A percentile compares a stretch with the other conserved stretches of the same genome.
Evolutionary conservation across 345 rosid genomes (phyloP).

Genomic region (Boechera retrofracta): DNA sequence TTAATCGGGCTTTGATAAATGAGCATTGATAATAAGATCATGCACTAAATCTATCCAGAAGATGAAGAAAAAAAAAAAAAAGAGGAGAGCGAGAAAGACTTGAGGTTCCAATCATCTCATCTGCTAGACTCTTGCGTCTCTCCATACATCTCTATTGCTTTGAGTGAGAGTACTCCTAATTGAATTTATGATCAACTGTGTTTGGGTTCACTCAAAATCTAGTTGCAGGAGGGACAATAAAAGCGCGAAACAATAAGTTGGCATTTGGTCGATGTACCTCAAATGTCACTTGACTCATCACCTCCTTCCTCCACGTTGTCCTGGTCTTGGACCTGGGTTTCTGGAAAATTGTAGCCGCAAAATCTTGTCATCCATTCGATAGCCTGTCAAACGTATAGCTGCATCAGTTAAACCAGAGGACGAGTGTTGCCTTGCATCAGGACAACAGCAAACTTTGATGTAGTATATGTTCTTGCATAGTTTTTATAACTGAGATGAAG

Average conservation of each 20-base stretch:
- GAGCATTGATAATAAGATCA: slow-evolving; percentile 22
- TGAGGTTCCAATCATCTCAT: slow-evolving; percentile 21
- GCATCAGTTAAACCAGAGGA: slow-evolving; percentile 5
- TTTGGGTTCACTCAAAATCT: background rate
- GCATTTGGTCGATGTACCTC: slow-evolving; percentile 27
- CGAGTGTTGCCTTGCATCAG: slow-evolving; percentile 2
- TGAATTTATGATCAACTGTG: slow-evolving; percentile 21
- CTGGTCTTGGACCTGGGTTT: slow-evolving; percentile 69
- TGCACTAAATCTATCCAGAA: slow-evolving; percentile 17
- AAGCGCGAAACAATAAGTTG: slow-evolving; percentile 16
- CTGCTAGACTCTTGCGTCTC: slow-evolving; percentile 14
- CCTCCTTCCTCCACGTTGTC: slow-evolving; percentile 31
- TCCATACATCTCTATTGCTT: slow-evolving; percentile 29
- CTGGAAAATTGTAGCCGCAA: slow-evolving; percentile 79
- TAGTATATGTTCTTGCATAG: background rate
- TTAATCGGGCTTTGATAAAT: background rate
- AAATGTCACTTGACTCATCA: slow-evolving; percentile 29
- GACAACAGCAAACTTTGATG: background rate
- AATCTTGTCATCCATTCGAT: slow-evolving; percentile 73
- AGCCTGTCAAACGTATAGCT: slow-evolving; percentile 52
- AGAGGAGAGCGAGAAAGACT: too few species aligned
- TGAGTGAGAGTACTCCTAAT: slow-evolving; percentile 22
- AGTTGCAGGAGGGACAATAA: background rate
- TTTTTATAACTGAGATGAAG: slow-evolving; percentile 5
- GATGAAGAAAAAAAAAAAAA: background rate